Evolutionary conservation across 768 basidiomycete species (phyloP).

Genomic region (Hygrophorus russula): DNA sequence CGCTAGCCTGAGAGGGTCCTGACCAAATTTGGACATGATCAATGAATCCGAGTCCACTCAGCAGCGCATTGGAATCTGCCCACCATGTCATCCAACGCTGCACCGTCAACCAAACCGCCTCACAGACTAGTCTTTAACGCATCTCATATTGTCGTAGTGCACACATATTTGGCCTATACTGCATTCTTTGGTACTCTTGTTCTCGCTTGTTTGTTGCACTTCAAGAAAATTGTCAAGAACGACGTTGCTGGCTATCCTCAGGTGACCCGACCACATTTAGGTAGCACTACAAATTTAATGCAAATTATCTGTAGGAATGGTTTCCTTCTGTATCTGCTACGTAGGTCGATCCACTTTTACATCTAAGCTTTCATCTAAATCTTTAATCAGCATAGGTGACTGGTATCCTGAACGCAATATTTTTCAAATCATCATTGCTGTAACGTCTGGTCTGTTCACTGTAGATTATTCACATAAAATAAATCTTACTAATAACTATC

Average conservation of each 20-base stretch:
- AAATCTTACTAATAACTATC: background rate
- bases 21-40: too few species aligned
- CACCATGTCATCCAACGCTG: too few species aligned
- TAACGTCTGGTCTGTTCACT: conserved; percentile 51
- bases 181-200: conserved; percentile 59
- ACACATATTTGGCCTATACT: conserved; percentile 51
- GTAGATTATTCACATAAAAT: background rate
- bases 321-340: conserved; percentile 85
- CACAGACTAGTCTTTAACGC: conserved; percentile 27
- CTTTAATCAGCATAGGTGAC: conserved; percentile 61
- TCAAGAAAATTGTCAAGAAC: conserved; percentile 79
- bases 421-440: conserved; percentile 81
- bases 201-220: conserved; percentile 62
- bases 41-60: too few species aligned
- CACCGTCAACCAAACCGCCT: background rate
- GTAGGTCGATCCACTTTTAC: conserved; percentile 26
- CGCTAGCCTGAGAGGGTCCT: too few species aligned
- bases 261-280: too few species aligned
- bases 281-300: too few species aligned
- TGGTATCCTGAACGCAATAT: conserved; percentile 81
- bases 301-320: conserved; percentile 46
- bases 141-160: conserved; percentile 45
- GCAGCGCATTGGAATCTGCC: too few species aligned
- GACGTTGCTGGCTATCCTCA: conserved; percentile 65
- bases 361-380: conserved; percentile 3